phyloP scores from a whole-genome alignment of 306 rosid species.

The Casuarina glauca region DNA sequence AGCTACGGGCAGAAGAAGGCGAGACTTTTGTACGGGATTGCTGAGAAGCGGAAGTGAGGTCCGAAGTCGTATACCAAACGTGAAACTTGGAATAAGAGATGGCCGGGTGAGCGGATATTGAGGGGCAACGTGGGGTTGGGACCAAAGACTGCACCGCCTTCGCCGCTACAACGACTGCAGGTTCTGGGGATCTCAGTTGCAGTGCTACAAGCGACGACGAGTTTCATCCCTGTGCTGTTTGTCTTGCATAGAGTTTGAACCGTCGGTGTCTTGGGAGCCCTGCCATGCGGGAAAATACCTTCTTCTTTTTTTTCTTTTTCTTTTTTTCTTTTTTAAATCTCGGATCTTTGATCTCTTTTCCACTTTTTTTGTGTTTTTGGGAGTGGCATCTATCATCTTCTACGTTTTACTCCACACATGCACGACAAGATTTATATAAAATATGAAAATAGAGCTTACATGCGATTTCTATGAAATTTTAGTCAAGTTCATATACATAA shows the following conservation, averaged over 20 bases:
- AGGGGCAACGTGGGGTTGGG: conserved; percentile 1
- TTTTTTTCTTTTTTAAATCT: too few relatives aligned
- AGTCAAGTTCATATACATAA: too few relatives aligned
- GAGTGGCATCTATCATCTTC: too few relatives aligned
- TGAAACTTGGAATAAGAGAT: conserved; percentile 2
- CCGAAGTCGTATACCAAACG: conserved; percentile 9
- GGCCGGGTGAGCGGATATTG: not conserved
- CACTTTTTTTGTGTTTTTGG: too few relatives aligned
- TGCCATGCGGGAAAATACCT: not conserved
- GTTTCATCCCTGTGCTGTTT: too few relatives aligned
- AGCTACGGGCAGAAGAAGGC: conserved; percentile 5
- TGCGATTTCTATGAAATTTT: too few relatives aligned
- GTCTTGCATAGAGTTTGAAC: too few relatives aligned
- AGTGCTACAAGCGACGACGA: not conserved
- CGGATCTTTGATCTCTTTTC: too few relatives aligned
- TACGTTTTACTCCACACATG: too few relatives aligned
- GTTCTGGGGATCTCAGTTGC: not conserved
- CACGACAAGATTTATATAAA: too few relatives aligned
- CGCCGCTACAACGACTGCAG: conserved; percentile 5
- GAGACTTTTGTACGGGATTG: conserved; percentile 4
- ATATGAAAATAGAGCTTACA: too few relatives aligned
- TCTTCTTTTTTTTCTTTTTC: not conserved
- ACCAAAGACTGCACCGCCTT: conserved; percentile 4
- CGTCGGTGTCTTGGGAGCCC: too few relatives aligned
- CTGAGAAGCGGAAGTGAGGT: not conserved